Base-by-base conservation (phyloP, 2,329 filamentous ascomycete species). In the Xylariaceae sp. region DNA sequence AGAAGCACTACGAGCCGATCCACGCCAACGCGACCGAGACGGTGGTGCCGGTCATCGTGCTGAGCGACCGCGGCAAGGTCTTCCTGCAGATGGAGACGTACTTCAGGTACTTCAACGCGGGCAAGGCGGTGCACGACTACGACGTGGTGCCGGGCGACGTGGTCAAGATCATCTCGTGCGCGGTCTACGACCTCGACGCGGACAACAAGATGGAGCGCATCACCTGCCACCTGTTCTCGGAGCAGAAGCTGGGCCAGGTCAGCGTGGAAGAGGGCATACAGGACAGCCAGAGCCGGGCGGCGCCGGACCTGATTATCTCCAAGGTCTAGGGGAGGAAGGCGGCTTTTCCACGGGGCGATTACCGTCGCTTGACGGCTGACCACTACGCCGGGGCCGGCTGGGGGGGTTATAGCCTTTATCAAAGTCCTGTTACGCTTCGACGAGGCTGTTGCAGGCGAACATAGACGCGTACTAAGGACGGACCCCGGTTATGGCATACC, bases 41-140 rank as follows among this genome's bases (percentile, higher is more conserved):
- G 9, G 26, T 28, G 8, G 14, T 28, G 10, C 26, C 26, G 9
- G 14, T 28, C 26, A 28, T 28, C 26, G 26, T 28, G 14, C 8
- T 28, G 26, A 28, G 26, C 14, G 26, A 28, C 26, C 26, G 26
- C 9, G 26, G 26, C 14, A 7, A 13, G 8, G 26, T 28, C 8
- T 28, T 28, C 26, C 14, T 28, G 11, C 26, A 28, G 14, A 28
- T 28, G 26, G 26, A 28, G 26, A 28, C 26, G 14, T 28, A 28
- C 14, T 28, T 28, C 14, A 7, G 26, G 9, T 28, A 28, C 26
- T 28, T 28, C 26, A 28, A 28, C 26, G 14, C 9, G 26, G 8
- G 8, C 26, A 12, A 28, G 14, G 26, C 26, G 8, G 26, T 28
- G 8, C 26, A 28, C 14, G 26, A 28, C 26, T 28, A 28, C 26